Base-by-base conservation (phyloP, 495 filamentous ascomycete genomes). In the Immersiella caudata region DNA sequence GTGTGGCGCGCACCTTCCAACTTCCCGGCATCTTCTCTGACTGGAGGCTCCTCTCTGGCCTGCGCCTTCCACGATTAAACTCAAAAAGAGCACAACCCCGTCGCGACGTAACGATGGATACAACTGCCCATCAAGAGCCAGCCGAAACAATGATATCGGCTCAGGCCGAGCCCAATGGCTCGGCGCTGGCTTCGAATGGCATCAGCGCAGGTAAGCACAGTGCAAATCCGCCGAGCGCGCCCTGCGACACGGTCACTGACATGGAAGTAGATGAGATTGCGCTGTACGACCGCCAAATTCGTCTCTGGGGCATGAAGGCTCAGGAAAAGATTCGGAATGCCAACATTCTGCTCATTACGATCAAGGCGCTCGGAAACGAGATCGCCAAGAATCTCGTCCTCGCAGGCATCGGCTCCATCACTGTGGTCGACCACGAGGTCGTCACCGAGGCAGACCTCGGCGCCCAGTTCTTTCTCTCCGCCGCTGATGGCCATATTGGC, bases 321-420 rank as follows among this genome's bases (percentile, higher is more conserved):
- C 95, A 99, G 77, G 90, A 77, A 68, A 93, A 91, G 70, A 91
- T 97, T 68, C 93, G 95, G 66, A 92, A 86, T 33, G 93, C 95
- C 59, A 93, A 93, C 70, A 92, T 99, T 71, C 89, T 98, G 63
- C 85, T 99, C 12, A 89, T 98, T 68, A 91, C 88, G 22, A 88
- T 97, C 78, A 90, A 88, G 72, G 93, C 93, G 5, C 87, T 99
- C n/a, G 92, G 91, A 22, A 97, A 93, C 75, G 95, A 99, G 76
- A 89, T 97, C 50, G 94, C 95, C 52, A 99, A 99, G 78, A 98
- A 97, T 73, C 87, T 99, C n/a, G 95, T 97, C 51, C 82, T 99
- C 8, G 94, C 96, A 25, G 95, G 95, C 20, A 93, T 99, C 68
- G 92, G 92, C 57, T 94, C 93, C 9, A 81, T 99, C 35, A 97